Percentiles rank a stretch among this genome's conserved stretches.
These are phyloP conservation scores for Saccharum spontaneum DNA, from an alignment of 176 grass and related monocot genomes.

Conservation along the genomic window DNA sequence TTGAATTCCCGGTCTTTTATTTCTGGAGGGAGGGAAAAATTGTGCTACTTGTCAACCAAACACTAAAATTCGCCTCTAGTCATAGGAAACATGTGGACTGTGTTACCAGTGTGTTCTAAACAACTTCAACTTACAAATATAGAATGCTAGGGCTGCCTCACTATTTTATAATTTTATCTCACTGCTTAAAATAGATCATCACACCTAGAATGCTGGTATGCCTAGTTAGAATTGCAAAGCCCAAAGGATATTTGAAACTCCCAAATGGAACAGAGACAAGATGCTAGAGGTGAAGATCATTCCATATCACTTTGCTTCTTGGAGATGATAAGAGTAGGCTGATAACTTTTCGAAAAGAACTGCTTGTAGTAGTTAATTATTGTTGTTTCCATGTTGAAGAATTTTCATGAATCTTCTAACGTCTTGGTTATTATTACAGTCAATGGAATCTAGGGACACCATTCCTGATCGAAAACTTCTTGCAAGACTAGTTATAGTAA, in stretches of 20 bases:
- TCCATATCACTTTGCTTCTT: not conserved
- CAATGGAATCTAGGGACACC: slow-evolving; percentile 75
- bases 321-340: not conserved
- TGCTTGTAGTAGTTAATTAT: slow-evolving; percentile 13
- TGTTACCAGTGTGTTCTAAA: not conserved
- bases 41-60: not conserved
- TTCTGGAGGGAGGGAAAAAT: not conserved
- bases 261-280: not conserved
- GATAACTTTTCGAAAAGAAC: not conserved
- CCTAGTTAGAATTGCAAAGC: not conserved
- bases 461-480: slow-evolving; percentile 84
- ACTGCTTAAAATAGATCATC: not conserved
- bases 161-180: not conserved
- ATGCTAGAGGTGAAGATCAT: not conserved
- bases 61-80: not conserved
- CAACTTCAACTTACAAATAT: not conserved
- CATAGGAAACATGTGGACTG: not conserved
- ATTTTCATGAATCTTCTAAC: not conserved
- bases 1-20: not conserved
- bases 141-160: not conserved
- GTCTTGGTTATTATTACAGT: slow-evolving; percentile 40
- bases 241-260: slow-evolving; percentile 19
- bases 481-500: slow-evolving; percentile 83
- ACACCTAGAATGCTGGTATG: not conserved
- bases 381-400: slow-evolving; percentile 14